Evolutionary conservation across 208 protist genomes (phyloP), one percentile per base, ranked within the genome.

Genomic region (Trypanosomatidae sp.): DNA sequence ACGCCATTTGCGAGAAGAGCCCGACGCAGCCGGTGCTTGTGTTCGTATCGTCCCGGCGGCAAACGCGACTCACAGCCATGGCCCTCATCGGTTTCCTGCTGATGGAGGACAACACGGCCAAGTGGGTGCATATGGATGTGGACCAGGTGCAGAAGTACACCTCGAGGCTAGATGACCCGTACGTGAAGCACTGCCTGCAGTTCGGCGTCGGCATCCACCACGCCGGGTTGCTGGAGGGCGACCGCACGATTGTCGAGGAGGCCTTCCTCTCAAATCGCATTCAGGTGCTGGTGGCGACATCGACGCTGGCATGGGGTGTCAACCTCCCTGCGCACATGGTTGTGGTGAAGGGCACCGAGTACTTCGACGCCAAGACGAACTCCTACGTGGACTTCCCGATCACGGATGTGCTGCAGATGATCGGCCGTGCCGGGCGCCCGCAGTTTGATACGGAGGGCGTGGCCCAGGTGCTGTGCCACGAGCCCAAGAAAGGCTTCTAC

Each of bases 331-430:
- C 99, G 3, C 99, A 99, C 91, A 95, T 99, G 80, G 99, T 99
- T 46, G 91, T 99, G 30, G 96, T 99, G 52, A 99, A 99, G 85
- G 99, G 99, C n/a, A 99, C 99, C 46, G 99, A 99, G 84, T 99
- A 97, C 89, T 99, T 97, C 81, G 99, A 99, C 85, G 95, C 93
- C 33, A 99, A 99, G 79, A 97, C 91, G 8, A 87, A 91, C 47
- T 88, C 83, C 69, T 99, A 99, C 83, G 95, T 99, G 22, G 98
- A 99, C 83, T 99, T 99, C 82, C 97, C 99, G 55, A 98, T 99
- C 49, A 99, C 99, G 12, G 99, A 99, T 77, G 95, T 99, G 62
- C 94, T 99, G 41, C 99, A 99, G 90, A 99, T 99, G 99, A 99
- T 99, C 86, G 99, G 99, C 46, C 96, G 98, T 56, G 99, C 99